Base-by-base conservation (phyloP, 768 basidiomycete genomes). In the Trametopsis cervina region DNA sequence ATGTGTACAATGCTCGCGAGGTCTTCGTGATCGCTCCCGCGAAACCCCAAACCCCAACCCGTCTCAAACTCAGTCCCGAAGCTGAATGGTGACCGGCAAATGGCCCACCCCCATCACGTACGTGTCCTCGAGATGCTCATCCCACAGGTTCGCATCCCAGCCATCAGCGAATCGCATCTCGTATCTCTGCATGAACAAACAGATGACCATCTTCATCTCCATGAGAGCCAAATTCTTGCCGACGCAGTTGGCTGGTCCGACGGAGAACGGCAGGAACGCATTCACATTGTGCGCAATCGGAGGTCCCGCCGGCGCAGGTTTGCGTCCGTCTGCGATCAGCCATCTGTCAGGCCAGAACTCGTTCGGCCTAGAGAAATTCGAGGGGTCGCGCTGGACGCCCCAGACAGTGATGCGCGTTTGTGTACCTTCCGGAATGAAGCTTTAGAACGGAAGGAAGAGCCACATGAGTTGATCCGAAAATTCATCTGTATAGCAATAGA, bases 221-320 rank as follows among this genome's bases (percentile, higher is more conserved):
- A 61, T 59, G 52, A 66, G 58, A 40, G 72, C 74, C 20, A 74
- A 63, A 58, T 70, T 54, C 54, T 67, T 71, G 20, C 77, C 77
- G 7, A 68, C 70, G 54, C 79, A 80, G 54, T 75, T 75, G 12
- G 68, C 66, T 9, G 76, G 75, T 0, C 78, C 77, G 29, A 62
- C 57, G 24, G 72, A 73, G 55, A 73, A 73, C 4, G 74, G 71
- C 25, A 69, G 60, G 62, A 68, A 74, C n/a, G 63, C 70, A 22
- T 44, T 39, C 4, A 50, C 22, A 51, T 71, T 64, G 49, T 57
- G 53, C 38, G 58, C 50, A 45, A 58, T 37, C 17, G 29, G 29
- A 15, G 7, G 15, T 35, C 23, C 4, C 22, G 18, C 15, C 27
- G 42, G 37, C 7, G 51, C 18, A 9, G 12, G 42, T 17, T n/a